Base-by-base conservation (phyloP, 805 yeast genomes). In the Ogataea naganishii region DNA sequence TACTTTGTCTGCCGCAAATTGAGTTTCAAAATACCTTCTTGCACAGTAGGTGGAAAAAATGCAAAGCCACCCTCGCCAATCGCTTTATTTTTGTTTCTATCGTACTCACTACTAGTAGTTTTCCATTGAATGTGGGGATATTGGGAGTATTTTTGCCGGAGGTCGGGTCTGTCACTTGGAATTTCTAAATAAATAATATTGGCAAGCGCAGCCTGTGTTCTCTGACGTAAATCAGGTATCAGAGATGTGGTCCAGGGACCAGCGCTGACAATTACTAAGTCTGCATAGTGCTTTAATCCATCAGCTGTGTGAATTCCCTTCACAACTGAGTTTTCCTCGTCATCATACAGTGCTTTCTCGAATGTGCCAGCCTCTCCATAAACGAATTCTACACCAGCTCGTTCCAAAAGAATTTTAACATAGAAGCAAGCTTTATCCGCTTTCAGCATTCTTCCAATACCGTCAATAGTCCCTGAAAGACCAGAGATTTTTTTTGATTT, bases 221-320 rank as follows among this genome's bases (percentile, higher is more conserved):
- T 27, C 11, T 32, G 28, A 11, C 30, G 24, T 32, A 34, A 23
- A 29, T 41, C 36, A 1, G 43, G 39, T 21, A 34, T 31, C 12
- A 40, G 24, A 7, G 39, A 32, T 13, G 40, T 38, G 3, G 50
- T 32, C 50, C 48, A 45, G 6, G 47, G 44, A 9, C 50, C 48
- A 13, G 38, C 29, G 14, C 36, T 28, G 7, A 41, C 32, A 24
- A 45, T 32, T 9, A 43, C 47, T 12, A 44, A 26, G 27, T 44
- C 43, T 6, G 43, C 41, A 5, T 10, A 9, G 25, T 43, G 47
- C 4, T 14, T 16, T 10, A 26, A 29, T 3, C 47, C 52, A 34
- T 51, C 55, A 13, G 25, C 28, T 3, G 54, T 48, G 10, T 29
- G 30, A 18, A 49, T 43, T n/a, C 54, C 54, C 17, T 30, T 30